A percentile compares a stretch with the other conserved stretches of the same genome.
phyloP scores from a whole-genome alignment of 306 rosid species.

The Crataegus laevigata region DNA sequence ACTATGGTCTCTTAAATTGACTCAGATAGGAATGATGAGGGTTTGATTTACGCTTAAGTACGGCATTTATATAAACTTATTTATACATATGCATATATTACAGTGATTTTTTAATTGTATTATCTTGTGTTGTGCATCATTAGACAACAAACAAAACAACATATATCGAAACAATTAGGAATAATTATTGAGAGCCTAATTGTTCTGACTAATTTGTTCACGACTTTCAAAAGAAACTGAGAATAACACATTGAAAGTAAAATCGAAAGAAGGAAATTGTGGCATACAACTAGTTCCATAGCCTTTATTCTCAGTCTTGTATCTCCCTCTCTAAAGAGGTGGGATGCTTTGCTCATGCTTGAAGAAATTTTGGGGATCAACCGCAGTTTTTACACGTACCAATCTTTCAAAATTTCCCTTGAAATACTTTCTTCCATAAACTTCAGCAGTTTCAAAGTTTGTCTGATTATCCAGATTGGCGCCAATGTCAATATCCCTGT shows the following conservation, averaged over 20 bases:
- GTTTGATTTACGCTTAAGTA: no score
- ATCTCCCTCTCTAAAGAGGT: not conserved
- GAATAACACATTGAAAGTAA: not conserved
- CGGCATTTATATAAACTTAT: no score
- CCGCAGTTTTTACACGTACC: not conserved
- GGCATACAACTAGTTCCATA: not conserved
- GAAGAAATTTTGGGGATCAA: not conserved
- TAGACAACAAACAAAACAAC: no score
- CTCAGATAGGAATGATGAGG: no score
- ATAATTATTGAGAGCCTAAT: no score
- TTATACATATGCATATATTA: no score
- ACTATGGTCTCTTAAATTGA: no score
- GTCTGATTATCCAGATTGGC: not conserved
- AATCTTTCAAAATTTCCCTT: slow-evolving; percentile 6
- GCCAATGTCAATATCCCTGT: slow-evolving; percentile 62
- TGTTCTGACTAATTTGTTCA: no score
- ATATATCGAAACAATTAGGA: no score
- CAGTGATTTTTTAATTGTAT: no score
- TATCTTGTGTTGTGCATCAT: no score
- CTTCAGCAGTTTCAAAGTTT: not conserved
- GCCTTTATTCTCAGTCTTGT: not conserved
- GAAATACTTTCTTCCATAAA: slow-evolving; percentile 21
- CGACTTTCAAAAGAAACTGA: no score
- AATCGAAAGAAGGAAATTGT: not conserved
- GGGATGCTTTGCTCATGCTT: not conserved